Evolutionary conservation across 2,329 filamentous ascomycete species (phyloP).

Genomic region (Neophaeococcomyces mojaviensis): DNA sequence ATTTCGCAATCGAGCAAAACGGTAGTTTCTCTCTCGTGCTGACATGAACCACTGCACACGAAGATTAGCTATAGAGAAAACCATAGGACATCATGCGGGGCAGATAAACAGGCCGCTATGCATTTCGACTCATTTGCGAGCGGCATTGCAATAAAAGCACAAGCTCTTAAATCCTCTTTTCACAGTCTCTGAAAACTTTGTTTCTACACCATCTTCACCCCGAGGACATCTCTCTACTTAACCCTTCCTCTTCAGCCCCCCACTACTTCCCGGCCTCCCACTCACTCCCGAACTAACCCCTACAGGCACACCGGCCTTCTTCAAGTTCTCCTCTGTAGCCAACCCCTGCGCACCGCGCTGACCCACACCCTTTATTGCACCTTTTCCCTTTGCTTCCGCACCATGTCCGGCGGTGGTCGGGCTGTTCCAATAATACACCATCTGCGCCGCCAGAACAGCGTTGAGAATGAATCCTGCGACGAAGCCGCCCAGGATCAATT

Average conservation of each 20-base stretch:
- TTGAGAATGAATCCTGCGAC: slow-evolving; percentile 88
- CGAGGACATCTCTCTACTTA: no score
- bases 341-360: slow-evolving; percentile 15
- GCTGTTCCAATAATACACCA: slow-evolving; percentile 92
- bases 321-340: slow-evolving; percentile 18
- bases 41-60: no score
- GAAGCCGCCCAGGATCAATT: slow-evolving; percentile 91
- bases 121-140: no score
- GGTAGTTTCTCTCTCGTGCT: no score
- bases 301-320: slow-evolving; percentile 9
- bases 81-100: no score
- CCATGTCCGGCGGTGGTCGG: slow-evolving; percentile 21
- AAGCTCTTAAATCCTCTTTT: no score
- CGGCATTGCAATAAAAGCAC: no score
- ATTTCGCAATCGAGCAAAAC: no score
- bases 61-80: no score
- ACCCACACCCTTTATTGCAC: slow-evolving; percentile 11
- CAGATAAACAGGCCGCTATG: no score
- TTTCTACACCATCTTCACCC: no score
- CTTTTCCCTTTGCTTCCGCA: slow-evolving; percentile 14
- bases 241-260: background rate
- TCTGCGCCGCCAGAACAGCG: slow-evolving; percentile 74
- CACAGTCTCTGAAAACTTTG: no score
- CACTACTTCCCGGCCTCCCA: slow-evolving; percentile 2
- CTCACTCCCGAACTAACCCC: background rate